Evolutionary conservation across 345 rosid genomes (phyloP).

Genomic region (Mallotus nudiflorus): DNA sequence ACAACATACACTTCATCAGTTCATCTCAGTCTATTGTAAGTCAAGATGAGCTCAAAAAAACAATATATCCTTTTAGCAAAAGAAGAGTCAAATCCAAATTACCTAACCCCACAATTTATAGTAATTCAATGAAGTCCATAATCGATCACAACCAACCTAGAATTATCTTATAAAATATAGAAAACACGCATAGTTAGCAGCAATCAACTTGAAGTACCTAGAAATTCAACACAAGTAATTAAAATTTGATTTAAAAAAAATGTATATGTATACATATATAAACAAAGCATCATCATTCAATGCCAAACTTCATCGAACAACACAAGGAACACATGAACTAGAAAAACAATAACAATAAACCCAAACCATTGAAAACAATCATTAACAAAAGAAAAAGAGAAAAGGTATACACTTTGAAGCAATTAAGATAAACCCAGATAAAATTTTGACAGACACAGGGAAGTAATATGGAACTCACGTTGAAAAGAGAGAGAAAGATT

Average conservation of each 20-base stretch:
- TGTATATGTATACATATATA: too few relatives aligned
- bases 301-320: background rate
- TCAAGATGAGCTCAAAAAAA: background rate
- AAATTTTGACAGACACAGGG: background rate
- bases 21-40: background rate
- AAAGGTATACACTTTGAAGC: slow-evolving; percentile 4
- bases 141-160: background rate
- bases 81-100: background rate
- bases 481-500: slow-evolving; percentile 35
- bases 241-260: slow-evolving; percentile 2
- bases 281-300: background rate
- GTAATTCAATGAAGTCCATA: background rate
- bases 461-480: too few relatives aligned
- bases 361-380: slow-evolving; percentile 15
- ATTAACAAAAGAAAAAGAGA: background rate
- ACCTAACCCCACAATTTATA: background rate
- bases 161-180: background rate
- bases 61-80: background rate
- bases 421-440: slow-evolving; percentile 10
- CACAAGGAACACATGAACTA: background rate
- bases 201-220: background rate
- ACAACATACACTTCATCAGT: background rate
- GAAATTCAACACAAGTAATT: slow-evolving; percentile 6
- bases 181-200: background rate
- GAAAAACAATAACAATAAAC: slow-evolving; percentile 13